Base-by-base conservation (phyloP, 164 flowering plant species). In the Umbilicus rupestris region DNA sequence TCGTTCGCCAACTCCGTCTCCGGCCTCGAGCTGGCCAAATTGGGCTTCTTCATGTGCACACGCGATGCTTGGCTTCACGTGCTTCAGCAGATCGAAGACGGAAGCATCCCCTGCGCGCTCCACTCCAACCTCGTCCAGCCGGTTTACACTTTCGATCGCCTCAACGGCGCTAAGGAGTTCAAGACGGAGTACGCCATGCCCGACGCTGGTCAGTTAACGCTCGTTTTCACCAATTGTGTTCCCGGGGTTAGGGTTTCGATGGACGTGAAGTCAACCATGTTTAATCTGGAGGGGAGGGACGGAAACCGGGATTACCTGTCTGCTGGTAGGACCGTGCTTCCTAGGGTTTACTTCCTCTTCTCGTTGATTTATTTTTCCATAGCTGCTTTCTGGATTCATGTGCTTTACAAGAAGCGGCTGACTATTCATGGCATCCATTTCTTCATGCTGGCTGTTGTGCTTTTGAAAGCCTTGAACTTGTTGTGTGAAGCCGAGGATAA, bases 11-110 rank as follows among this genome's bases (percentile, higher is more conserved):
- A 66, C 69, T 49, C 78, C 9, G 71, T 42, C 46, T 77, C 82
- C 42, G 75, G 73, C 1, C 71, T 69, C 26, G 90, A 86, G 29
- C 81, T 77, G 63, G 72, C 84, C 55, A 73, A 68, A 49, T 42
- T 94, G 24, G 99, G 99, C 0, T 94, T 94, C 85, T 91, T 94
- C 80, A 85, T 94, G 80, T 77, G 84, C 80, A 87, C 97, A 26
- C 73, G 81, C 0, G 97, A 88, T 66, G 69, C 96, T 0, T 88
- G 93, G 96, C 63, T 82, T 20, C 93, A 83, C 71, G 97, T 91
- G 41, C 83, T 87, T 39, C 80, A 80, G 39, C 89, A 91, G 75
- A 75, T 90, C 66, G 88, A 86, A 57, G 87, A 83, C 16, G 57
- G 68, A 15, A 84, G 83, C 0, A 79, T 87, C 82, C 49, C 79